phyloP scores from a whole-genome alignment of 129 eudicot genomes.

The Chrysanthemum lavandulifolium region DNA sequence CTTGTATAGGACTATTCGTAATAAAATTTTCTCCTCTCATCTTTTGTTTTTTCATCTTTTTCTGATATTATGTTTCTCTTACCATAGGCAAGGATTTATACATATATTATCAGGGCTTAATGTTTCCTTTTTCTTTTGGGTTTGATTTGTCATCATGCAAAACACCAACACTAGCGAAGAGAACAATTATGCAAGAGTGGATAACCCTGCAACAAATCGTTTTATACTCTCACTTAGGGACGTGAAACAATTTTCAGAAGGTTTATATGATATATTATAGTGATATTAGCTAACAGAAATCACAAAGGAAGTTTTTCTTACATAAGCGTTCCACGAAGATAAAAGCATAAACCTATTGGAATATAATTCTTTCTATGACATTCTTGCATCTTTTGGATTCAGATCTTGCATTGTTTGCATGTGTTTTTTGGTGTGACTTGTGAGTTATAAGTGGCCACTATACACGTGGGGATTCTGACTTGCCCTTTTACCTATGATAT shows the following conservation, averaged over 20 bases:
- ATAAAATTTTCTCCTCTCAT: not conserved
- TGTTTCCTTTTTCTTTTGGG: not conserved
- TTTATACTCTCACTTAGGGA: not conserved
- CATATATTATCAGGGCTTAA: not conserved
- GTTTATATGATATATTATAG: not conserved
- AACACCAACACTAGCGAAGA: not conserved
- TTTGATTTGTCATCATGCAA: not conserved
- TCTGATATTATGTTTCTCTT: not conserved
- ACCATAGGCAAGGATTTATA: not conserved
- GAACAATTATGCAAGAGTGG: constrained; percentile 10
- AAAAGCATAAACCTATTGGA: not conserved
- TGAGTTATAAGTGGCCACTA: not conserved
- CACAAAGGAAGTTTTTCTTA: not conserved
- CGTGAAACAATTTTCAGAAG: constrained; percentile 1
- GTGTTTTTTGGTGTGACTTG: not conserved
- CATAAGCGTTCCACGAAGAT: not conserved
- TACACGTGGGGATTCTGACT: not conserved
- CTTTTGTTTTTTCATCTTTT: not conserved
- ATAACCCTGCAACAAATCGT: not conserved
- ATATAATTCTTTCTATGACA: not conserved
- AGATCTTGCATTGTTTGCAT: not conserved
- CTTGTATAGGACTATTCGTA: not conserved
- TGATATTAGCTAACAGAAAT: not conserved
- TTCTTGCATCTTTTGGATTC: not conserved
- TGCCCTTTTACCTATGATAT: not conserved